phyloP scores from a whole-genome alignment of 805 yeast genomes.

The Starmerella powellii region DNA sequence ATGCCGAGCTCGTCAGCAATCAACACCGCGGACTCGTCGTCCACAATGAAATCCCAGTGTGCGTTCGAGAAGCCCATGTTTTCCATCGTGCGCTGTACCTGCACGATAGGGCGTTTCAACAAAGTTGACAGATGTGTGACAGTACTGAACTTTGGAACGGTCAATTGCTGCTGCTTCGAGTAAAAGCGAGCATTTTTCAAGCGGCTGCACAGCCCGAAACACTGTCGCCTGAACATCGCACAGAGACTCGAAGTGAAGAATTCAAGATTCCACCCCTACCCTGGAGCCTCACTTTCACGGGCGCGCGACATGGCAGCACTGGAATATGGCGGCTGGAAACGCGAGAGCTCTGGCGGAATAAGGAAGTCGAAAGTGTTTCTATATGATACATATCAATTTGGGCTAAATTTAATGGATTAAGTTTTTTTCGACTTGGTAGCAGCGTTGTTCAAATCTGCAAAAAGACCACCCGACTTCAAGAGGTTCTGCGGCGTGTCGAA shows the following conservation, averaged over 20 bases:
- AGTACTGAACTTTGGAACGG: conserved; percentile 62
- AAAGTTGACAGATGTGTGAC: conserved; percentile 68
- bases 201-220: neutral
- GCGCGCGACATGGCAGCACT: neutral
- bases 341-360: too few species aligned
- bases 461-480: neutral
- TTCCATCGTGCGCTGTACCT: conserved; percentile 44
- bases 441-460: neutral
- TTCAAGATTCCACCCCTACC: neutral
- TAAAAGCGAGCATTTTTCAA: neutral
- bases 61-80: conserved; percentile 63
- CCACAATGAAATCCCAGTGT: conserved; percentile 63
- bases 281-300: neutral
- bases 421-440: neutral
- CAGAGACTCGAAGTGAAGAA: neutral
- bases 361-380: too few species aligned
- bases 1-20: conserved; percentile 84
- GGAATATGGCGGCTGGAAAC: too few species aligned
- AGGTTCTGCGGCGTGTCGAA: conserved; percentile 46
- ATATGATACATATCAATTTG: neutral
- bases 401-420: neutral
- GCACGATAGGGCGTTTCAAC: conserved; percentile 51
- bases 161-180: neutral
- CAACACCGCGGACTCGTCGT: conserved; percentile 71
- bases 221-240: neutral